Conservation (phyloP, 2,329 filamentous ascomycete species). For the Pseudonectria foliicola region DNA sequence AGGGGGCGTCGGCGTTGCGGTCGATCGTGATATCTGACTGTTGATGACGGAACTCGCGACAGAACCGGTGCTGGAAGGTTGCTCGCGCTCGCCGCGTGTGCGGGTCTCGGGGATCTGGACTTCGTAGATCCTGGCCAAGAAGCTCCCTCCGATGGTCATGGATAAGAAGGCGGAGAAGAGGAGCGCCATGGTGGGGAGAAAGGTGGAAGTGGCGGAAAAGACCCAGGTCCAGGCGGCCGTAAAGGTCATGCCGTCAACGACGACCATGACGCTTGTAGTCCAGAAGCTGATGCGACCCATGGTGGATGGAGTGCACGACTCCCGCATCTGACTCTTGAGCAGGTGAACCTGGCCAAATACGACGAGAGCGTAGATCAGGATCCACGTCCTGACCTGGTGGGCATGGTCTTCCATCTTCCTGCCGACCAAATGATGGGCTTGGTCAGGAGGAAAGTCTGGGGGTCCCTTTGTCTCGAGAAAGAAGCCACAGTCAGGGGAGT, state of each 20-base stretch:
- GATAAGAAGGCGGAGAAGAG: constrained; percentile 46
- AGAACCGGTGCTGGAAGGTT: constrained; percentile 16
- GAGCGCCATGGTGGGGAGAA: constrained; percentile 50
- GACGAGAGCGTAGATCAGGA: constrained; percentile 49
- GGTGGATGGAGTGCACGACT: constrained; percentile 61
- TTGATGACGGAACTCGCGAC: constrained; percentile 15
- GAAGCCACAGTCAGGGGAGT: constrained; percentile 62
- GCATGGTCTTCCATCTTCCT: constrained; percentile 55
- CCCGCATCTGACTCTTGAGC: constrained; percentile 57
- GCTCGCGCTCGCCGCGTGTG: constrained; percentile 35
- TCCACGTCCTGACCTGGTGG: constrained; percentile 50
- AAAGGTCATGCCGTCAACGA: constrained; percentile 56
- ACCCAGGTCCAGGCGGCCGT: constrained; percentile 49
- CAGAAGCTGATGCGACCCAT: constrained; percentile 59
- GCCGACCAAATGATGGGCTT: constrained; percentile 50
- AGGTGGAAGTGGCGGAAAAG: constrained; percentile 47
- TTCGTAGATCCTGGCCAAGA: constrained; percentile 53
- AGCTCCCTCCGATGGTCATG: constrained; percentile 50
- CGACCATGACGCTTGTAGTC: constrained; percentile 53
- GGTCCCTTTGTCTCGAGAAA: constrained; percentile 60
- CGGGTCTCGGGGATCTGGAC: constrained; percentile 51
- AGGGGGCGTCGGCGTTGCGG: constrained; percentile 6
- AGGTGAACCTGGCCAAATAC: constrained; percentile 55
- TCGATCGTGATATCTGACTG: no score
- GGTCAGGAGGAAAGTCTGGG: constrained; percentile 43